phyloP scores from a whole-genome alignment of 2,329 filamentous ascomycete species.

The Colletotrichum destructivum region DNA sequence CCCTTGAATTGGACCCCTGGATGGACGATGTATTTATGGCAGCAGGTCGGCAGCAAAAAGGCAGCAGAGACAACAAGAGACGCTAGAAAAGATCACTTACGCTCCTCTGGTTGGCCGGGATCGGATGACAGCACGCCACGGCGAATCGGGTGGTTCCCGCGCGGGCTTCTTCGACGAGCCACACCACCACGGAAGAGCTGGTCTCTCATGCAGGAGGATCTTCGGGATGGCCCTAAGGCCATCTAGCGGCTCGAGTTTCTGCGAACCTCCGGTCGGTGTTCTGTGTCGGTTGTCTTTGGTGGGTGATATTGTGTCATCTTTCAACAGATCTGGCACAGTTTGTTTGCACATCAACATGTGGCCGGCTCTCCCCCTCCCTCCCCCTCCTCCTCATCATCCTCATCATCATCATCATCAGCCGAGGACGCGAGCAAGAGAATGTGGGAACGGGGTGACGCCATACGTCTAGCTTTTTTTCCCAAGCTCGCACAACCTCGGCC shows the following conservation, averaged over 20 bases:
- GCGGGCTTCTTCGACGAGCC: slow-evolving; percentile 2
- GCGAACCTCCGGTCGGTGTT: neutral
- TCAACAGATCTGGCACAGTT: neutral
- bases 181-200: slow-evolving; percentile 15
- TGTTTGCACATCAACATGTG: neutral
- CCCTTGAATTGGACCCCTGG: slow-evolving; percentile 27
- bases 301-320: too few relatives aligned
- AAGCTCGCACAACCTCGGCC: slow-evolving; percentile 6
- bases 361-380: too few relatives aligned
- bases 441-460: slow-evolving; percentile 13
- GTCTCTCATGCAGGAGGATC: slow-evolving; percentile 24
- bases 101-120: slow-evolving; percentile 22
- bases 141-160: slow-evolving; percentile 40
- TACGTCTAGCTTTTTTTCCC: neutral
- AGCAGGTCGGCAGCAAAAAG: neutral
- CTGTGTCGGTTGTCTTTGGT: neutral
- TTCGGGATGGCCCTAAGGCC: slow-evolving; percentile 20
- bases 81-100: neutral
- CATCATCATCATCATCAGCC: slow-evolving; percentile 13
- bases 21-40: slow-evolving; percentile 27
- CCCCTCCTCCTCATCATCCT: neutral
- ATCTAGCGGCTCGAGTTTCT: neutral
- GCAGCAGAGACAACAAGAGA: too few relatives aligned
- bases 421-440: slow-evolving; percentile 15
- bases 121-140: slow-evolving; percentile 24